Evolutionary conservation across 768 basidiomycete genomes (phyloP).

Genomic region (Kwoniella sp.): DNA sequence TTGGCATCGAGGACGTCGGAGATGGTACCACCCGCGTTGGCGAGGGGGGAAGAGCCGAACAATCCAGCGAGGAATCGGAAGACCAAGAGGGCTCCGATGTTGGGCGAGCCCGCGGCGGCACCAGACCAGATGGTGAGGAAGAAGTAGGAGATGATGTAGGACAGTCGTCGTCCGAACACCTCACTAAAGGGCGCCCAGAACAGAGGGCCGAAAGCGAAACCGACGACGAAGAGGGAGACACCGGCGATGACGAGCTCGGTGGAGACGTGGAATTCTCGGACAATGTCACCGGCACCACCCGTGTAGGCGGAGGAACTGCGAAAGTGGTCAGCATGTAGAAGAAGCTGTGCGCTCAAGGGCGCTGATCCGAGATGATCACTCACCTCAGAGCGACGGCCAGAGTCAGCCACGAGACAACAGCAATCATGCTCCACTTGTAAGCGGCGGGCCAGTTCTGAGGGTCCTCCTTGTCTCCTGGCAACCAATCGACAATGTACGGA

Average conservation of each 20-base stretch:
- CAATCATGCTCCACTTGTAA: constrained; percentile 45
- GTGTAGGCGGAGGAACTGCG: constrained; percentile 34
- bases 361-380: neutral
- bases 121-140: constrained; percentile 49
- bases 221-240: constrained; percentile 52
- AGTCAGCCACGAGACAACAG: constrained; percentile 34
- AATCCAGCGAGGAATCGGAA: constrained; percentile 52
- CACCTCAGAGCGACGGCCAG: constrained; percentile 39
- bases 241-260: constrained; percentile 34
- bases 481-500: constrained; percentile 49
- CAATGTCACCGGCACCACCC: constrained; percentile 29
- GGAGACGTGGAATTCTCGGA: constrained; percentile 28
- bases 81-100: constrained; percentile 49
- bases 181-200: constrained; percentile 51
- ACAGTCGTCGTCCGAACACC: constrained; percentile 49
- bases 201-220: constrained; percentile 26
- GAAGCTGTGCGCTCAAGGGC: no score
- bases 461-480: constrained; percentile 44
- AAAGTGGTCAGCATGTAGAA: neutral
- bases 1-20: constrained; percentile 46
- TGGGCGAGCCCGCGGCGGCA: constrained; percentile 48
- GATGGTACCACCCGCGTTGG: constrained; percentile 51
- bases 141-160: constrained; percentile 51
- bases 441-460: constrained; percentile 37
- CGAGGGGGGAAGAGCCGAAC: constrained; percentile 50